Base-by-base conservation (phyloP, 164 flowering plant species). In the Litsea cubeba region DNA sequence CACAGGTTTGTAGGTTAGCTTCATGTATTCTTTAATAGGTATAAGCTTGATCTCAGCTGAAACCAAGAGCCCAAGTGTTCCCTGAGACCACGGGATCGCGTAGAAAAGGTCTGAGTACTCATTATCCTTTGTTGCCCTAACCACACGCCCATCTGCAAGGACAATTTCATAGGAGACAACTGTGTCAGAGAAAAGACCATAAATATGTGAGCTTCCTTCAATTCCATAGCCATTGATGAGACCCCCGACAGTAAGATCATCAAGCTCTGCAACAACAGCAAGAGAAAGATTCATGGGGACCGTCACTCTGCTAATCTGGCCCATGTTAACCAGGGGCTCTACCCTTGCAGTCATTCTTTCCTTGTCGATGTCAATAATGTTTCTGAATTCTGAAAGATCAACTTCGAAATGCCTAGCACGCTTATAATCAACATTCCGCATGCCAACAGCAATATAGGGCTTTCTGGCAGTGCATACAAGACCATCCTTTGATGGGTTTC, bases 181-280 rank as follows among this genome's bases (percentile, higher is more conserved):
- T 25, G 99, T 96, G 71, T 96, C 99, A 30, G 99, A 85, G 81
- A 96, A 96, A 69, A 96, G 85, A 28, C 99, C 99, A 80, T 92
- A 93, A 5, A 93, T 35, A 77, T 96, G 99, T 65, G 99, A 94
- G 85, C 98, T 96, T 75, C 99, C 99, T 83, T 94, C 99, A 75
- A 96, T 96, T 6, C 99, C 99, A 77, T 96, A 94, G n/a, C 99
- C 99, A 79, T 96, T 96, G 78, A 94, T 94, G 73, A 96, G 97
- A 51, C 98, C 99, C 65, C 98, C 99, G 78, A 96, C 99, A 70
- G 98, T 96, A 66, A 96, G 93, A 85, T 96, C 99, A 81, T 96
- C 99, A 62, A 96, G 95, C 84, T 94, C 99, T 15, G 98, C 98
- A 78, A 96, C 99, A 54, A 96, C 99, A 8, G 98, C 98, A 62